phyloP scores from a whole-genome alignment of 371 early-diverging fungal genomes.

The Mortierella sp. region DNA sequence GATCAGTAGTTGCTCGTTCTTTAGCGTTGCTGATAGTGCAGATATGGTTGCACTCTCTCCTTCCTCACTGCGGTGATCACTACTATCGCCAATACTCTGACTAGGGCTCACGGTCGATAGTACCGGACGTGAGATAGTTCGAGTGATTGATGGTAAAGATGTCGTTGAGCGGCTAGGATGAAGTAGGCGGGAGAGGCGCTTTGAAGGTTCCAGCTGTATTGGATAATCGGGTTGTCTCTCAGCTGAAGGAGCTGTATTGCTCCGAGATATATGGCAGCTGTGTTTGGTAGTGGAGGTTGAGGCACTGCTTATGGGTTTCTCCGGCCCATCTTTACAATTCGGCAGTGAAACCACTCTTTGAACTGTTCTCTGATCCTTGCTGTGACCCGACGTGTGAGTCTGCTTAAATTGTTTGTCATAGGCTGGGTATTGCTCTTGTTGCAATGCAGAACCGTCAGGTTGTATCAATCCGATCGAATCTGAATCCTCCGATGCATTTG shows the following conservation, averaged over 20 bases:
- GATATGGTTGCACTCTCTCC: neutral
- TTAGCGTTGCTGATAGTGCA: neutral
- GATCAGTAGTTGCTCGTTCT: neutral
- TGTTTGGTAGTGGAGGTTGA: neutral
- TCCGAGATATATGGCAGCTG: too few species aligned
- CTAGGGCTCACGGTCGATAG: conserved; percentile 8
- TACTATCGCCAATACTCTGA: neutral
- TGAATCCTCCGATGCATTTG: neutral
- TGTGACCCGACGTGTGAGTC: neutral
- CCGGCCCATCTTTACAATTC: too few species aligned
- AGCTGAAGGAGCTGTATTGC: too few species aligned
- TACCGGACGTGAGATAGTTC: conserved; percentile 31
- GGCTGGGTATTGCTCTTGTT: neutral
- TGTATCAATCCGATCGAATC: neutral
- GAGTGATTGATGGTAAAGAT: conserved; percentile 37
- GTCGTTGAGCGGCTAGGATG: conserved; percentile 31
- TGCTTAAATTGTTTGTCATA: neutral
- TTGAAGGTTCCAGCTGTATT: conserved; percentile 4
- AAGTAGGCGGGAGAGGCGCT: conserved; percentile 30
- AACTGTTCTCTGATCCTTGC: neutral
- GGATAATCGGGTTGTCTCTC: neutral
- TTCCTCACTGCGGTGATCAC: neutral
- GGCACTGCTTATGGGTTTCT: neutral
- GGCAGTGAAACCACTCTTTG: neutral
- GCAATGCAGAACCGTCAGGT: neutral